Conservation (phyloP, 2,329 filamentous ascomycete genomes). For the Scedosporium minutisporum region DNA sequence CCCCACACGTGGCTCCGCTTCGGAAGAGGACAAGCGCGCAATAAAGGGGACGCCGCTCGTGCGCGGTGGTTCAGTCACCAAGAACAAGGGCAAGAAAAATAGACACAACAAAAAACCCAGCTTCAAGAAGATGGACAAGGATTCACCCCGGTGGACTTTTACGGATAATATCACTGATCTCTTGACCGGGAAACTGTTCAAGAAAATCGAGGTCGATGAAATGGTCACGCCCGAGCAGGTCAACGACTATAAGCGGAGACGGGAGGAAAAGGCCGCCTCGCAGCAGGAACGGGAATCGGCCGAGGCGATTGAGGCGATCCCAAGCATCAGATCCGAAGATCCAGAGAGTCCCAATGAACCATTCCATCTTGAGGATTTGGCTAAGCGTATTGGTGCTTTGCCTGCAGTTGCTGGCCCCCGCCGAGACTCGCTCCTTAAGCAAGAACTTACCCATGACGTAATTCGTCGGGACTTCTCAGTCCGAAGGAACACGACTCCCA, state of each 20-base stretch:
- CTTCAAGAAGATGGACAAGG: conserved; percentile 4
- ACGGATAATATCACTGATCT: conserved; percentile 49
- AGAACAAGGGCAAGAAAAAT: conserved; percentile 3
- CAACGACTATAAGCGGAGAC: conserved; percentile 31
- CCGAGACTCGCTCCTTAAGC: background rate
- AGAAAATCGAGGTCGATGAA: conserved; percentile 47
- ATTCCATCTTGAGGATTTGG: conserved; percentile 38
- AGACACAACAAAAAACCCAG: background rate
- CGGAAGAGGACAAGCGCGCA: background rate
- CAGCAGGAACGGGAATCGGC: background rate
- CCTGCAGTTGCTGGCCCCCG: conserved; percentile 14
- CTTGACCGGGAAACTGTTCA: conserved; percentile 44
- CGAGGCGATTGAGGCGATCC: background rate
- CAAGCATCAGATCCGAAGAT: background rate
- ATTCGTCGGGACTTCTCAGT: conserved; percentile 16
- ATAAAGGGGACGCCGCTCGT: background rate
- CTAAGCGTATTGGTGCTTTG: conserved; percentile 28
- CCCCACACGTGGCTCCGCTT: background rate
- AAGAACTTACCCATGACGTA: conserved; percentile 8
- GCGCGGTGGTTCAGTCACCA: conserved; percentile 1
- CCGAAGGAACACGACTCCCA: conserved; percentile 9
- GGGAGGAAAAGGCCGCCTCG: conserved; percentile 16
- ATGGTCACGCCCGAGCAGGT: conserved; percentile 45
- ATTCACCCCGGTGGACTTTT: conserved; percentile 38
- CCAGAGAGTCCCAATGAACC: conserved; percentile 32